Evolutionary conservation across 768 basidiomycete species (phyloP).

Genomic region (Boletus subparvulus): DNA sequence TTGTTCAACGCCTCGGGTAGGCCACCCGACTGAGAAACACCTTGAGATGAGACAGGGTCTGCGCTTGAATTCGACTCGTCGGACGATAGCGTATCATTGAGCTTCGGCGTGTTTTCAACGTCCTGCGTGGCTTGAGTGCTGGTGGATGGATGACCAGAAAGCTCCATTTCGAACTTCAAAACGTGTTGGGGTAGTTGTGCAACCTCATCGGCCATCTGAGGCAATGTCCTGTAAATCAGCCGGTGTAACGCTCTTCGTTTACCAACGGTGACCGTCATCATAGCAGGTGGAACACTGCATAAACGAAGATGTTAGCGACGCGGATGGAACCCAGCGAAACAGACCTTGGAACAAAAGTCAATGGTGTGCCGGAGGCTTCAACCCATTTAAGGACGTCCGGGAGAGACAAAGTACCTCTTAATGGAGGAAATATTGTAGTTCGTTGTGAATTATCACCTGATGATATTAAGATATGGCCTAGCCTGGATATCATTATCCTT

Average conservation of each 20-base stretch:
- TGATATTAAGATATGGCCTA: conserved; percentile 61
- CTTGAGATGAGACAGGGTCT: not conserved
- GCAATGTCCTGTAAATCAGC: conserved; percentile 45
- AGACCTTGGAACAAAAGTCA: conserved; percentile 56
- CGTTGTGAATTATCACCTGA: conserved; percentile 35
- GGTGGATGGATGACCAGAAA: conserved; percentile 7
- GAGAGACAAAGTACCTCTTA: conserved; percentile 42
- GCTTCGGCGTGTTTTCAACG: not conserved
- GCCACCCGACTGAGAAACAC: not conserved
- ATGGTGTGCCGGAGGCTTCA: conserved; percentile 28
- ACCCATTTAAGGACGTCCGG: conserved; percentile 49
- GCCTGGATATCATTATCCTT: conserved; percentile 33
- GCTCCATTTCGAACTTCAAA: conserved; percentile 43
- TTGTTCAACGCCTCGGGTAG: not conserved
- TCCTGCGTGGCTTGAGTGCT: not conserved
- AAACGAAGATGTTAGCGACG: not conserved
- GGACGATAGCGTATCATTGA: not conserved
- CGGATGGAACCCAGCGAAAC: not conserved
- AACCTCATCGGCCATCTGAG: conserved; percentile 8
- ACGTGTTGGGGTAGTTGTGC: conserved; percentile 17
- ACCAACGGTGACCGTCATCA: conserved; percentile 31
- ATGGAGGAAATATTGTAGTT: conserved; percentile 46
- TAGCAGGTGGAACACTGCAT: conserved; percentile 39
- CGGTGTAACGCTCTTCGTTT: conserved; percentile 44
- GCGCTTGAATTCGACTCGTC: not conserved